Evolutionary conservation across 1,284 basidiomycete genomes (phyloP), one percentile per base, ranked within the genome.

Genomic region (Sanghuangporus sanghuang): DNA sequence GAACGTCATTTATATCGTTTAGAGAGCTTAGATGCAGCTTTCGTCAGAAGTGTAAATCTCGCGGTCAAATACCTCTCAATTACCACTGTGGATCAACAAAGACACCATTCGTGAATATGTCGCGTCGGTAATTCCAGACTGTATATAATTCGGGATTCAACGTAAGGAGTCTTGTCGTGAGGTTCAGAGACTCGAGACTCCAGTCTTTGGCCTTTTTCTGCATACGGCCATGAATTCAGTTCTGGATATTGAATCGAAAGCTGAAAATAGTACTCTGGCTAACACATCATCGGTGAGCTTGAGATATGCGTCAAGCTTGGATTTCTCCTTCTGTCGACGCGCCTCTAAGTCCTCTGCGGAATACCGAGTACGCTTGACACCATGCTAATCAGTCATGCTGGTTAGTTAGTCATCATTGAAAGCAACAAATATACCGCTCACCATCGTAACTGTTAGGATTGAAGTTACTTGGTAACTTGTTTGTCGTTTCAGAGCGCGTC

Each of bases 71-170:
- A 46, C 21, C n/a, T 16, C 11, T 18, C 36, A 16, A 78, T 59
- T 66, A 93, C 92, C 83, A 84, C 14, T 74, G n/a, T 36, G 63
- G 36, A 27, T 57, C 68, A 11, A 83, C 81, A 70, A 96, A 93
- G 48, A 93, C 76, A 4, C 88, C 89, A n/a, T 85, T 76, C 38
- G 87, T 73, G 18, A 96, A 75, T 66, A 96, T 93, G 57, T 84
- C 79, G 35, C 95, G 81, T 50, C 95, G 82, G 74, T 94, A 95
- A 75, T 96, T 96, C 95, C 95, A 97, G 53, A 93, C 78, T 0
- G 94, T 95, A 74, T 96, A 96, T 72, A 94, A 93, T 74, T 96
- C 94, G 6, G 93, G 92, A 72, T 96, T 95, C 59, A 88, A 68
- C 65, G 89, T 85, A 8, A 96, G 83, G n/a, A 95, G 75, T 36